Base-by-base conservation (phyloP, 1,284 basidiomycete genomes). In the Thelephora terrestris region DNA sequence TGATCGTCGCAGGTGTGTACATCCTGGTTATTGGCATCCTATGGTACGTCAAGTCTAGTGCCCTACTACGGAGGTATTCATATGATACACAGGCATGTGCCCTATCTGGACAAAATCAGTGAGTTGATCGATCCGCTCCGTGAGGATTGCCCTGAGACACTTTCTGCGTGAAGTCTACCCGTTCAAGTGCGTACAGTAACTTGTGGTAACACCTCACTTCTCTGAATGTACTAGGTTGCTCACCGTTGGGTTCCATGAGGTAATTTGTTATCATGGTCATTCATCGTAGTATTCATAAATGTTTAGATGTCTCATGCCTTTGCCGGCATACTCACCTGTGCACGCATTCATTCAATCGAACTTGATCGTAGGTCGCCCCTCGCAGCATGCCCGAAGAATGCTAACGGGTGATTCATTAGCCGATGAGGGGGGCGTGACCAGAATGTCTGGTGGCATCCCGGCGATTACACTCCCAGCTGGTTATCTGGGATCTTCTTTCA, bases 391-490 rank as follows among this genome's bases (percentile, higher is more conserved):
- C 47, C 53, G 38, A 55, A 21, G 27, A 53, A 52, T 45, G 63
- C 64, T 25, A 55, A 61, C 42, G 54, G 40, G 49, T 23, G 16
- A 17, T 34, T 23, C 29, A 40, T 43, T 56, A 89, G 86, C 91
- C 29, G 85, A 96, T 59, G 93, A 96, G 68, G 94, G 93, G 16
- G 95, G 95, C 2, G 81, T 85, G 10, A 98, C 95, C 1, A 73
- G 79, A 25, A 97, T 98, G 93, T 81, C 90, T 34, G 94, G 94
- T 23, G 95, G 94, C 1, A 83, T 96, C 38, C 73, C 81, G 9
- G 87, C 85, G 73, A 73, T 95, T 45, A 90, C 91, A 1, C 72
- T 91, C 0, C 90, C 90, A 0, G 91, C 91, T 1, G 92, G 92
- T 34, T 98, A 98, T 64, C 81, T 97, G 27, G 95, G 95, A 9